A percentile compares a stretch with the other conserved stretches of the same genome.
Conservation (phyloP, 768 basidiomycete genomes). For the Ramaria sp. region DNA sequence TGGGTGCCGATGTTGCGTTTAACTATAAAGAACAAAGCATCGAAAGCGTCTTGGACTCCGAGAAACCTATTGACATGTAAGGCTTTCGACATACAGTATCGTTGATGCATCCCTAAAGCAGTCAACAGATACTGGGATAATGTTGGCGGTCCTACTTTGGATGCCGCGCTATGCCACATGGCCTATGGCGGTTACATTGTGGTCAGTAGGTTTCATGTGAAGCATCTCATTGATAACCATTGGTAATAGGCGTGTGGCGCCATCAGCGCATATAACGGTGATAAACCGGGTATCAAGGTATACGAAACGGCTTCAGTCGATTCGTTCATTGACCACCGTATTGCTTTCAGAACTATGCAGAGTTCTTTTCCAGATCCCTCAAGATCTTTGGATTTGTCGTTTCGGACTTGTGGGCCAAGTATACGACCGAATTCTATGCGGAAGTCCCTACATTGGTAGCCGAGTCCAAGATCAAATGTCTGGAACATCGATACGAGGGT, state of each 20-base stretch:
- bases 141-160: not conserved
- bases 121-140: constrained; percentile 14
- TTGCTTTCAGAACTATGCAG: constrained; percentile 26
- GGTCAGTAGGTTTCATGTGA: not conserved
- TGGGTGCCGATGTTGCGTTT: constrained; percentile 29
- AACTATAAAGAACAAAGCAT: constrained; percentile 23
- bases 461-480: constrained; percentile 35
- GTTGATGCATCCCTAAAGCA: not conserved
- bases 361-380: constrained; percentile 32
- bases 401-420: constrained; percentile 15
- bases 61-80: not conserved
- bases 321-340: not conserved
- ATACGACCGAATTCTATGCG: constrained; percentile 24
- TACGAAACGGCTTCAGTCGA: not conserved
- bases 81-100: not conserved
- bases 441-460: constrained; percentile 31
- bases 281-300: constrained; percentile 14
- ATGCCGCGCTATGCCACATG: not conserved
- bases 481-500: constrained; percentile 35
- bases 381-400: constrained; percentile 37
- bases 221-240: not conserved
- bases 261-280: constrained; percentile 23
- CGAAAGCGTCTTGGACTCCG: constrained; percentile 10
- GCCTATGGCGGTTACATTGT: not conserved
- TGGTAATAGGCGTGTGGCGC: constrained; percentile 17